Base-by-base conservation (phyloP, 2,329 filamentous ascomycete genomes). In the Sporothrix variecibatus region DNA sequence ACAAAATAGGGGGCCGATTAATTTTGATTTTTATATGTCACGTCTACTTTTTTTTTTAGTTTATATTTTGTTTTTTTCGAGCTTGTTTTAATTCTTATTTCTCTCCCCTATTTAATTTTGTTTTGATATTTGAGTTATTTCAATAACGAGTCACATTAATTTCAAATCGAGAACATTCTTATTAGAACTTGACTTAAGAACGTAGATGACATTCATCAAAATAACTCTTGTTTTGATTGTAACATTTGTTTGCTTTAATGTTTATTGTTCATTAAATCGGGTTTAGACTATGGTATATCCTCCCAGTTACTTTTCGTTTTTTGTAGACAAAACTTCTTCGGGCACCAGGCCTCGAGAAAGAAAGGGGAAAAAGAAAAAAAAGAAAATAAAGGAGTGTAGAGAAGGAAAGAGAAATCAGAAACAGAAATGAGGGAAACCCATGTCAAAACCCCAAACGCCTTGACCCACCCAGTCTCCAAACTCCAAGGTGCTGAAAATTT, bases 281-380 rank as follows among this genome's bases (percentile, higher is more conserved):
- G 23, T 0, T 20, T 17, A 7, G 20, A 38, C 43, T 34, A 34
- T 68, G 43, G 26, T 49, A 31, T 49, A 43, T 23, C 40, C 43
- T 31, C 23, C 11, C 5, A n/a, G 38, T n/a, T 40, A n/a, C 2
- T 46, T 28, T 23, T 23, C 62, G 62, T 28, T 46, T 46, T 26
- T 11, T 46, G 23, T 43, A 67, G 23, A 46, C 26, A 68, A 51
- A 9, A 20, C 8, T 28, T 51, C 31, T 20, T 68, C 3, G 17
- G 12, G 67, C 67, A 38, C 67, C 67, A 69, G 67, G 67, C 67
- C 26, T 20, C 1, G 56, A 31, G 53, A 43, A 60, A 72, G 4
- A 31, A n/a, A n/a, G n/a, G 26, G 26, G 17, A 65, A 23, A 17
- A 5, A 6, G 20, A 17, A 28, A 26, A 20, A 17, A 7, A 40